phyloP scores from a whole-genome alignment of 2,329 filamentous ascomycete genomes.

The Penicillium sp. region DNA sequence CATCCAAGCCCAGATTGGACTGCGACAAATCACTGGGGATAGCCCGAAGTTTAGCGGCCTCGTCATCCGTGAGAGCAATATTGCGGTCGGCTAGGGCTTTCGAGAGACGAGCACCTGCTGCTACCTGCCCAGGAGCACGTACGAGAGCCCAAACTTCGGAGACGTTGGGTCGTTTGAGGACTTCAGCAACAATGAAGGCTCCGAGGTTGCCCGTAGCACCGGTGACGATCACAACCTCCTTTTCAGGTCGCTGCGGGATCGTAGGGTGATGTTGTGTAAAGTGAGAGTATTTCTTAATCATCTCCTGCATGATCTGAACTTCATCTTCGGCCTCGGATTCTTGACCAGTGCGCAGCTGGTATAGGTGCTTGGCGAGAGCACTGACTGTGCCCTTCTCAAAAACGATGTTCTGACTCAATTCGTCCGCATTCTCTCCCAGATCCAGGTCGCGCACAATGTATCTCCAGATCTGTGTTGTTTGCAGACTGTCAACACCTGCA shows the following conservation, averaged over 20 bases:
- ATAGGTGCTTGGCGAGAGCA: conserved; percentile 55
- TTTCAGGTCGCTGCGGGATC: conserved; percentile 33
- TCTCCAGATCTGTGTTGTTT: conserved; percentile 62
- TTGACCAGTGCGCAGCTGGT: conserved; percentile 50
- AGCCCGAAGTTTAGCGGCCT: conserved; percentile 52
- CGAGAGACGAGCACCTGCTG: conserved; percentile 52
- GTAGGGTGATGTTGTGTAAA: conserved; percentile 39
- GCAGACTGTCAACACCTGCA: conserved; percentile 64
- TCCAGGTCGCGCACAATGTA: conserved; percentile 60
- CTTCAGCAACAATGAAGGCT: conserved; percentile 60
- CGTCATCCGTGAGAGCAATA: conserved; percentile 31
- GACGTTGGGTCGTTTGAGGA: conserved; percentile 47
- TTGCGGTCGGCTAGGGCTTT: conserved; percentile 51
- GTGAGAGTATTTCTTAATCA: conserved; percentile 56
- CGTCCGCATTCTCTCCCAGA: conserved; percentile 47
- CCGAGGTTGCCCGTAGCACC: conserved; percentile 72
- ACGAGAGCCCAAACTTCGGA: conserved; percentile 62
- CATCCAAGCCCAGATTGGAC: conserved; percentile 56
- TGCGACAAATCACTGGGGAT: conserved; percentile 57
- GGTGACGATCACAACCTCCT: conserved; percentile 57
- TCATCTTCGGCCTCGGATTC: conserved; percentile 44
- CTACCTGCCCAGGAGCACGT: conserved; percentile 49
- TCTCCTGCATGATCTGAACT: conserved; percentile 53
- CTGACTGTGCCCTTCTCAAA: conserved; percentile 63
- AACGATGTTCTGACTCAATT: conserved; percentile 62